These are phyloP conservation scores for Thielaviopsis populi DNA, from an alignment of 2,329 filamentous ascomycete genomes.

Conservation along the genomic window DNA sequence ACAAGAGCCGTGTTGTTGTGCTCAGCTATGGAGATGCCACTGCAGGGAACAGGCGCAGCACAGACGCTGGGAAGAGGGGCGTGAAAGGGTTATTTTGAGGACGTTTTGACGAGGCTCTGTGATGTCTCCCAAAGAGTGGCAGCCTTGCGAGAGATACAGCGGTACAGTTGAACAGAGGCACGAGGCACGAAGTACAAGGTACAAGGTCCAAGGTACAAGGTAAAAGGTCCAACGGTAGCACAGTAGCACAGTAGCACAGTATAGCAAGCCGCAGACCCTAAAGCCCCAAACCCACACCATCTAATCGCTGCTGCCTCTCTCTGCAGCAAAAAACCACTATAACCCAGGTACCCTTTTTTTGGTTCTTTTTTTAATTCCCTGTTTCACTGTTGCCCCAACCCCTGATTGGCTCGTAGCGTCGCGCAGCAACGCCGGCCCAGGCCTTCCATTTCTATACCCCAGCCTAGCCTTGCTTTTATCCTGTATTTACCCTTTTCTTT, in stretches of 20 bases:
- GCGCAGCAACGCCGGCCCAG: slow-evolving; percentile 7
- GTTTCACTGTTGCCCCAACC: neutral
- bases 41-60: neutral
- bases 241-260: too few relatives aligned
- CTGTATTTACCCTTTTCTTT: slow-evolving; percentile 1
- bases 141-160: neutral
- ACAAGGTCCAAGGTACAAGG: too few relatives aligned
- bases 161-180: too few relatives aligned
- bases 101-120: neutral
- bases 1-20: neutral
- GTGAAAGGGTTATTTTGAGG: neutral
- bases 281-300: too few relatives aligned
- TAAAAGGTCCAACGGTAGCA: too few relatives aligned
- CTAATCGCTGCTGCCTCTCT: neutral
- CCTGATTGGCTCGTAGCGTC: slow-evolving; percentile 6
- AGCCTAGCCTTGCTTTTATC: neutral
- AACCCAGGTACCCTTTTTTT: neutral
- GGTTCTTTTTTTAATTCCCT: too few relatives aligned
- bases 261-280: too few relatives aligned
- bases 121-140: neutral
- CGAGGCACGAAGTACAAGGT: too few relatives aligned
- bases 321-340: neutral
- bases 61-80: neutral
- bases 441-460: neutral
- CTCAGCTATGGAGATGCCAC: neutral